These are phyloP conservation scores for Sporothrix dimorphospora DNA, from an alignment of 2,329 filamentous ascomycete genomes.

Conservation along the genomic window DNA sequence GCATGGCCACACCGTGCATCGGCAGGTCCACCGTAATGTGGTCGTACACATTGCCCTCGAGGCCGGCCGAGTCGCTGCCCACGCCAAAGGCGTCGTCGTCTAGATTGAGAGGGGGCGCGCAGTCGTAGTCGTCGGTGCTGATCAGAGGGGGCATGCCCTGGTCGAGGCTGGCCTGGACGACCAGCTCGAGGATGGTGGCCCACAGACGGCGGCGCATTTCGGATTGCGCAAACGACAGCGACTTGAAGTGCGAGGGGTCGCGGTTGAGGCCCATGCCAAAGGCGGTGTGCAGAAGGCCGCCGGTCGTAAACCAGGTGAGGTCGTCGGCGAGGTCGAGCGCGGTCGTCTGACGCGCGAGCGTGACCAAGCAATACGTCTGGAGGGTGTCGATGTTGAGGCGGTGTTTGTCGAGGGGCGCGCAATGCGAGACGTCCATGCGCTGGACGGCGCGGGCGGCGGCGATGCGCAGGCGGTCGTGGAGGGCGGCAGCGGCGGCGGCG, in stretches of 20 bases:
- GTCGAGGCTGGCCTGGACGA: slow-evolving; percentile 55
- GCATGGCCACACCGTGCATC: slow-evolving; percentile 21
- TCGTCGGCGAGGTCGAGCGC: slow-evolving; percentile 50
- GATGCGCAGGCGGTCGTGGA: slow-evolving; percentile 29
- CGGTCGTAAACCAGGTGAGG: slow-evolving; percentile 56
- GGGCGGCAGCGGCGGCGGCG: not conserved
- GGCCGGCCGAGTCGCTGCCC: not conserved
- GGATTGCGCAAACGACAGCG: slow-evolving; percentile 51
- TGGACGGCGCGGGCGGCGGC: slow-evolving; percentile 29
- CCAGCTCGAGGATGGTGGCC: slow-evolving; percentile 59
- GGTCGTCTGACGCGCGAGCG: slow-evolving; percentile 38
- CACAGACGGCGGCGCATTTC: slow-evolving; percentile 62
- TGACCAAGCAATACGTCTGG: slow-evolving; percentile 33
- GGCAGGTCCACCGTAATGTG: slow-evolving; percentile 13
- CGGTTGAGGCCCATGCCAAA: slow-evolving; percentile 63
- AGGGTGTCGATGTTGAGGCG: slow-evolving; percentile 32
- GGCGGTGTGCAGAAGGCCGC: slow-evolving; percentile 55
- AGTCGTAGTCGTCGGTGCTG: slow-evolving; percentile 53
- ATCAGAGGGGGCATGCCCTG: slow-evolving; percentile 56
- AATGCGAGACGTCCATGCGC: slow-evolving; percentile 23
- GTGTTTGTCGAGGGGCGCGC: slow-evolving; percentile 32
- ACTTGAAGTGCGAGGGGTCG: slow-evolving; percentile 55
- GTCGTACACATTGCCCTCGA: not conserved
- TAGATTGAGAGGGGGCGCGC: slow-evolving; percentile 53
- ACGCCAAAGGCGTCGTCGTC: slow-evolving; percentile 56